Percentiles rank a stretch among this genome's conserved stretches.
phyloP scores from a whole-genome alignment of 192 early-diverging fungal species.

The Coemansia sp. region DNA sequence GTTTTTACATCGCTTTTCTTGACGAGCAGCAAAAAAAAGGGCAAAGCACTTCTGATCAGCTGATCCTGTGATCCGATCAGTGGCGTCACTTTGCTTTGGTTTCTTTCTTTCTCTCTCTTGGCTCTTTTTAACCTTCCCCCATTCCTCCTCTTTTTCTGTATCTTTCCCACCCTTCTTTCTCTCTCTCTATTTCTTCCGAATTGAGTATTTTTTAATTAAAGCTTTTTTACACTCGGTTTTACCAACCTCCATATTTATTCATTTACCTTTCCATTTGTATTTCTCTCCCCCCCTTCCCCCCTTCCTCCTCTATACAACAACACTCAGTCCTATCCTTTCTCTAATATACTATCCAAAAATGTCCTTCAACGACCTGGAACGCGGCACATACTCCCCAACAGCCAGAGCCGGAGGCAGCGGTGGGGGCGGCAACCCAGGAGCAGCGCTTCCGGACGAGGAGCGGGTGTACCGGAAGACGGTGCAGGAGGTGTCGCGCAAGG shows the following conservation, averaged over 20 bases:
- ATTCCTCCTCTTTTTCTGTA: background rate
- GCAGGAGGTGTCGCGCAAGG: slow-evolving; percentile 76
- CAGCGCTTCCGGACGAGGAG: slow-evolving; percentile 40
- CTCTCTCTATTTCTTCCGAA: background rate
- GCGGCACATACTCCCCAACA: slow-evolving; percentile 38
- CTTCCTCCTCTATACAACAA: too few relatives aligned
- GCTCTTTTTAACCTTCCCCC: background rate
- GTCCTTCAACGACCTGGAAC: slow-evolving; percentile 71
- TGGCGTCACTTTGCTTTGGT: too few relatives aligned
- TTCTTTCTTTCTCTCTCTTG: too few relatives aligned
- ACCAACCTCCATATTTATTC: too few relatives aligned
- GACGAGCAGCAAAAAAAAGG: background rate
- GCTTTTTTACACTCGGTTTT: too few relatives aligned
- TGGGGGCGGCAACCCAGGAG: background rate
- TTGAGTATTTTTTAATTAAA: background rate
- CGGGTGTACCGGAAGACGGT: slow-evolving; percentile 54
- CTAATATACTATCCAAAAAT: slow-evolving; percentile 29
- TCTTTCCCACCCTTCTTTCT: slow-evolving; percentile 5
- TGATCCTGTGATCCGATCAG: too few relatives aligned
- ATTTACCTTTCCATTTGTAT: too few relatives aligned
- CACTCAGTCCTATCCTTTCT: background rate
- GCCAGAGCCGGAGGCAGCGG: background rate
- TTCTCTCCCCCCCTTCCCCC: too few relatives aligned
- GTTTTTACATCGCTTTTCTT: background rate
- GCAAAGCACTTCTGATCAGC: too few relatives aligned